Conservation (phyloP, 257 asterid species). For the Nicotiana otophora region DNA sequence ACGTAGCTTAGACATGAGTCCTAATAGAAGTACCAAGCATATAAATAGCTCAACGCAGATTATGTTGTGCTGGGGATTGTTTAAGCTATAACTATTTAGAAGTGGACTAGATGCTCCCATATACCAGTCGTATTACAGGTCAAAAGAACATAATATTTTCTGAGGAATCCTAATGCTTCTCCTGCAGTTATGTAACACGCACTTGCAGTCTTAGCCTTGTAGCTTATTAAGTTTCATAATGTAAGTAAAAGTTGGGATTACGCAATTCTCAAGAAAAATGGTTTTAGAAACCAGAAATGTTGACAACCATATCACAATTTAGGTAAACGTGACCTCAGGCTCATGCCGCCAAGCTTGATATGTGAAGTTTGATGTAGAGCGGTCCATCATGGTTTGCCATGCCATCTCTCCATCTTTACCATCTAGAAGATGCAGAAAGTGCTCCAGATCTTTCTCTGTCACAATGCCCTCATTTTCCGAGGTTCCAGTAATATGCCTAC, state of each 20-base stretch:
- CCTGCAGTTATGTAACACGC: background rate
- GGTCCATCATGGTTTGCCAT: conserved; percentile 96
- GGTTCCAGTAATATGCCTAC: conserved; percentile 40
- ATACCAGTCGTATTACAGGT: background rate
- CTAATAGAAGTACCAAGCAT: background rate
- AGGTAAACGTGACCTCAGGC: conserved; percentile 52
- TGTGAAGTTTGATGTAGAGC: conserved; percentile 67
- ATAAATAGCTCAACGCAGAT: background rate
- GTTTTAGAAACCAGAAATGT: background rate
- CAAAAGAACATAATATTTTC: background rate
- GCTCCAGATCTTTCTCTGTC: conserved; percentile 64
- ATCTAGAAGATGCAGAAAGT: conserved; percentile 55
- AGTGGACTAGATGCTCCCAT: background rate
- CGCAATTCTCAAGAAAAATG: background rate
- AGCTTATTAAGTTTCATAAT: background rate
- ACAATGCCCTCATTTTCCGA: conserved; percentile 35
- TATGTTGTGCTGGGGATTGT: background rate
- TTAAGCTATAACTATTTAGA: background rate
- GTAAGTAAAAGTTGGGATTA: background rate
- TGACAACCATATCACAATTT: background rate
- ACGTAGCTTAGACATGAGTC: background rate
- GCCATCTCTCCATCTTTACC: conserved; percentile 68
- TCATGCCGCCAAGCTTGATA: conserved; percentile 99
- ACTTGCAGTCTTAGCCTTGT: background rate
- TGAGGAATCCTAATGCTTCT: background rate